Conservation (phyloP, 257 asterid species). For the Przewalskia tangutica region DNA sequence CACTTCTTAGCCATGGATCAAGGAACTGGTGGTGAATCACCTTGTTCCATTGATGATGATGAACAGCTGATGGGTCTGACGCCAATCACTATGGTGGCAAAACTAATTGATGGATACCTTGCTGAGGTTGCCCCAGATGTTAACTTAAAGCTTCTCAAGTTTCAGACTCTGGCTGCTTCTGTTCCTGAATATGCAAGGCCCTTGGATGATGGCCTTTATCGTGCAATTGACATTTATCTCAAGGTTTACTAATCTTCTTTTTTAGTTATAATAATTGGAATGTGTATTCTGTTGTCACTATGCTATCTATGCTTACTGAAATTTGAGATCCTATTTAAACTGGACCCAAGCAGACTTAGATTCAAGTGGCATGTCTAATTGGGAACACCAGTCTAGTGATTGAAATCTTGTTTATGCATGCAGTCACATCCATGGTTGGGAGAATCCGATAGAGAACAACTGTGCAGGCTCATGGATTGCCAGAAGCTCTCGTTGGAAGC, state of each 20-base stretch:
- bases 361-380: neutral
- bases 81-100: constrained; percentile 89
- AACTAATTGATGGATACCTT: constrained; percentile 80
- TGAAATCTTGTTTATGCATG: constrained; percentile 23
- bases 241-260: constrained; percentile 29
- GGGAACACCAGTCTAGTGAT: neutral
- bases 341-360: neutral
- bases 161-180: constrained; percentile 78
- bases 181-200: constrained; percentile 93
- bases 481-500: constrained; percentile 97
- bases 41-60: constrained; percentile 65
- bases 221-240: constrained; percentile 82
- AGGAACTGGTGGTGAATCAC: constrained; percentile 64
- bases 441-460: constrained; percentile 81
- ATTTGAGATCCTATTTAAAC: neutral
- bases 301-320: neutral
- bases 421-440: constrained; percentile 96
- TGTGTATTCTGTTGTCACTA: neutral
- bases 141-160: constrained; percentile 76
- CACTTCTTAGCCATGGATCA: constrained; percentile 84
- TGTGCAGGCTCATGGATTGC: constrained; percentile 92
- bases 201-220: constrained; percentile 93
- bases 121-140: constrained; percentile 97
- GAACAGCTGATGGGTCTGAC: constrained; percentile 70
- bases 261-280: neutral